A percentile compares a stretch with the other conserved stretches of the same genome.
These are phyloP conservation scores for Aureobasidium uvarum DNA, from an alignment of 2,329 filamentous ascomycete genomes.

Conservation along the genomic window DNA sequence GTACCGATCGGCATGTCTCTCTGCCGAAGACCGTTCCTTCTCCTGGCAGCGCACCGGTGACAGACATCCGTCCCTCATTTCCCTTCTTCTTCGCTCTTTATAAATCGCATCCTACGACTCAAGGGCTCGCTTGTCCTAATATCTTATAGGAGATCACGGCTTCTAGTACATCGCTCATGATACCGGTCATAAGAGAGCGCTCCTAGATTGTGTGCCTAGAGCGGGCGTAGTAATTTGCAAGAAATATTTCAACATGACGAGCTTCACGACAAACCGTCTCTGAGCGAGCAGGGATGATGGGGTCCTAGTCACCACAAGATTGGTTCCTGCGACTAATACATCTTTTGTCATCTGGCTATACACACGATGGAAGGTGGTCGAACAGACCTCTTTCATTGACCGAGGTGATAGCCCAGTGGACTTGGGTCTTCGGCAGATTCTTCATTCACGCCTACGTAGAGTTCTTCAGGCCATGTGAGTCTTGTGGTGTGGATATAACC, in stretches of 20 bases:
- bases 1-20: background rate
- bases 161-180: background rate
- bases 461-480: background rate
- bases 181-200: background rate
- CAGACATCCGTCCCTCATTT: slow-evolving; percentile 10
- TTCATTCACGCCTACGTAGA: too few species aligned
- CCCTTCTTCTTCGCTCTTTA: background rate
- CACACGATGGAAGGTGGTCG: background rate
- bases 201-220: background rate
- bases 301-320: background rate
- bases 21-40: slow-evolving; percentile 15
- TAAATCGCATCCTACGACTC: background rate
- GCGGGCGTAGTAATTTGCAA: too few species aligned
- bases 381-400: background rate
- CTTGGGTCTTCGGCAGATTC: background rate
- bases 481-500: background rate
- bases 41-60: slow-evolving; percentile 16
- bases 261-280: background rate
- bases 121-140: background rate
- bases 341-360: background rate
- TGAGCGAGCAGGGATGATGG: background rate
- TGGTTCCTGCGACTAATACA: too few species aligned
- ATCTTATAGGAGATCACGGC: background rate
- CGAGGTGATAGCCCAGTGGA: background rate
- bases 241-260: background rate